phyloP scores from a whole-genome alignment of 495 filamentous ascomycete genomes.

The Hypoxylon perforatum region DNA sequence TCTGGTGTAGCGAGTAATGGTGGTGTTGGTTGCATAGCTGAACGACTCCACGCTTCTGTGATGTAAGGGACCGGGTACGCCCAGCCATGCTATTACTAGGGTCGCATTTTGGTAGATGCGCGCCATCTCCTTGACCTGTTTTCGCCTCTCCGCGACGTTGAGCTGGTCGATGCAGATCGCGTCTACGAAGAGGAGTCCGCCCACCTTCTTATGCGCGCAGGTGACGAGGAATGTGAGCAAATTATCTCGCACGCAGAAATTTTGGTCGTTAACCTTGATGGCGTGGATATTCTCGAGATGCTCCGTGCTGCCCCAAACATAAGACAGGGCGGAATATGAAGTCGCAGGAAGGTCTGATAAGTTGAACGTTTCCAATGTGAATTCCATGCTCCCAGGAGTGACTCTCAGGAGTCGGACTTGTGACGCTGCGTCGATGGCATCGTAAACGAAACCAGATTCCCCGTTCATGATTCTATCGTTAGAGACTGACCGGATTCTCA shows the following conservation, averaged over 20 bases:
- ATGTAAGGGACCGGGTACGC: neutral
- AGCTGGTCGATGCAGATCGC: conserved; percentile 54
- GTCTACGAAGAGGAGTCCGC: conserved; percentile 47
- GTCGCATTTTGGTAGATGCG: conserved; percentile 41
- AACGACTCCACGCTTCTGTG: conserved; percentile 4
- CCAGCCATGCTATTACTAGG: conserved; percentile 42
- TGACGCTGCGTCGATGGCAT: conserved; percentile 6
- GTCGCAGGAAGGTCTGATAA: conserved; percentile 17
- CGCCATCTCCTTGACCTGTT: conserved; percentile 48
- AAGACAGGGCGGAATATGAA: conserved; percentile 27
- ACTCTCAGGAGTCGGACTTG: conserved; percentile 20
- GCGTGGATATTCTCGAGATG: conserved; percentile 2
- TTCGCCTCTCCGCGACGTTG: conserved; percentile 40
- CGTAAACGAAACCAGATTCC: conserved; percentile 12
- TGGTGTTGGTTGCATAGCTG: neutral
- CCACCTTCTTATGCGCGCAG: conserved; percentile 12
- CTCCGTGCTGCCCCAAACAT: conserved; percentile 29
- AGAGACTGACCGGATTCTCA: too few species aligned
- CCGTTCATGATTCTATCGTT: conserved; percentile 14
- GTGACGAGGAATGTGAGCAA: conserved; percentile 27
- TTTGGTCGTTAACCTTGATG: conserved; percentile 21
- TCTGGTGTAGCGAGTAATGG: neutral
- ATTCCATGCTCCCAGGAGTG: neutral
- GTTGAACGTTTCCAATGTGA: conserved; percentile 9
- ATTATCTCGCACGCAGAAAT: conserved; percentile 30